Evolutionary conservation across 2,329 filamentous ascomycete genomes (phyloP), one percentile per base, ranked within the genome.

Genomic region (Curvularia verruculosa): DNA sequence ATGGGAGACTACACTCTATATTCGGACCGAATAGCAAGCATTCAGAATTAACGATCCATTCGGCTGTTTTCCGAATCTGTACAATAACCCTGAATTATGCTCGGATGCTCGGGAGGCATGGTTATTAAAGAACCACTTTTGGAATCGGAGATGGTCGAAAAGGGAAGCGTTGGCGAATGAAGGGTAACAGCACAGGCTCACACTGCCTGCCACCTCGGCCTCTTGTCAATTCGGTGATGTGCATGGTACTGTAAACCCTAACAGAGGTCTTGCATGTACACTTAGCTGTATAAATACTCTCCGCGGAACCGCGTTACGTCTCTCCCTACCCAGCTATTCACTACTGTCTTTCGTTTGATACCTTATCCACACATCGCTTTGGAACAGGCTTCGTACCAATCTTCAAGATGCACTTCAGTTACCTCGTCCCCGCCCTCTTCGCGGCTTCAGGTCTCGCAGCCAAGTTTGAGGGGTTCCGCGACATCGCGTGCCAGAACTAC

Each of bases 401-500:
- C 3, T 23, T 2, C 39, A 39, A 45, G 1, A 51, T 55, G 52
- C 31, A 44, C 1, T 41, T 55, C 10, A 29, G 28, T 10, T 12
- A 51, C 29, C 8, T 50, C 31, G 3, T 55, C 5, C 46, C 52
- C 15, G 46, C 46, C 24, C 8, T 54, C 18, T 40, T 54, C 5
- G 47, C 46, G 9, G 18, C 39, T 12, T 26, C 52, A 0, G 31
- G 29, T 8, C 7, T 43, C 0, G 52, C 46, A 10, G 28, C 40
- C 24, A 55, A 28, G 1, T 55, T 55, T 37, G 19, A 29, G 7
- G 9, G 31, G 18, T 45, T 55, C 47, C 4, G 6, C 24, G 5
- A 51, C 15, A 7, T 4, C 0, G 3, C 46, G 2, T 55, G 52
- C 39, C 29, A 51, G 3, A 24, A 23, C 3, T 29, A 29, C 5